A percentile compares a stretch with the other conserved stretches of the same genome.
Conservation (phyloP, 129 eudicot species). For the Flaveria bidentis region DNA sequence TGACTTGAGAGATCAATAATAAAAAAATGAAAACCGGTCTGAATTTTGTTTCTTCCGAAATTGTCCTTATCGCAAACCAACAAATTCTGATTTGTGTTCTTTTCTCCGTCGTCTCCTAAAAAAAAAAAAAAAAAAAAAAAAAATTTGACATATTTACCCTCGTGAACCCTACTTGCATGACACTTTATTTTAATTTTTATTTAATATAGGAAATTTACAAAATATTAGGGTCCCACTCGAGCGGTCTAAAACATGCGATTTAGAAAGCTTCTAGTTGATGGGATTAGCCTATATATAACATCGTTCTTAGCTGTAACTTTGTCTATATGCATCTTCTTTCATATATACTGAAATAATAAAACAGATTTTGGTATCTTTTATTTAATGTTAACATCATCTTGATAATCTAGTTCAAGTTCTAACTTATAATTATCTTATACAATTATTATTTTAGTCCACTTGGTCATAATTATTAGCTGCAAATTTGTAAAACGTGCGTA, state of each 20-base stretch:
- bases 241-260: conserved; percentile 1
- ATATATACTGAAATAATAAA: background rate
- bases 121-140: background rate
- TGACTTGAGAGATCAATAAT: background rate
- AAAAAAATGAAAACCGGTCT: background rate
- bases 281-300: background rate
- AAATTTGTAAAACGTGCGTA: too few species aligned
- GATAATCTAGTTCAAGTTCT: too few species aligned
- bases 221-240: background rate
- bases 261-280: background rate
- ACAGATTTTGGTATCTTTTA: background rate
- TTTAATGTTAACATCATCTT: too few species aligned
- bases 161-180: background rate
- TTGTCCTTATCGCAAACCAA: background rate
- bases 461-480: too few species aligned
- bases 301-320: background rate
- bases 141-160: background rate
- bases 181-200: background rate
- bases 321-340: background rate
- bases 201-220: background rate
- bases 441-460: too few species aligned
- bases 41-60: background rate
- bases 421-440: too few species aligned
- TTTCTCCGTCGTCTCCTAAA: background rate
- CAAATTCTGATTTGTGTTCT: background rate